These are phyloP conservation scores for Anacardium occidentale DNA, from an alignment of 345 rosid genomes.

Conservation along the genomic window DNA sequence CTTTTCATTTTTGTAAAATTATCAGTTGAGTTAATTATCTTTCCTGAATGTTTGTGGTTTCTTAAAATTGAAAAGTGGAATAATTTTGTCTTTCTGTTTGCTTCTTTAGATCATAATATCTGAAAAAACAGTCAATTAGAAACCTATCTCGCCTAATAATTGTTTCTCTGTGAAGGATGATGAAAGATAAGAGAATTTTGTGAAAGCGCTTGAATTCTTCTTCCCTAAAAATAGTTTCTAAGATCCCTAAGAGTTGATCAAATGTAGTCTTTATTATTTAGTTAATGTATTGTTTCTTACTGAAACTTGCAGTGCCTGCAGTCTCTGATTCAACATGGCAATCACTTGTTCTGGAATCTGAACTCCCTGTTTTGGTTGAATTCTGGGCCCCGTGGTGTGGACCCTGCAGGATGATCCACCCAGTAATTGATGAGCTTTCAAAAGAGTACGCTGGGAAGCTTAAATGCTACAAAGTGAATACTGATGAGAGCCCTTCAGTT, in stretches of 20 bases:
- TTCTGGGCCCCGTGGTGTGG: constrained; percentile 93
- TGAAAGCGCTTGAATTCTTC: too few relatives aligned
- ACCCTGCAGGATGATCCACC: constrained; percentile 74
- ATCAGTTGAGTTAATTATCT: too few relatives aligned
- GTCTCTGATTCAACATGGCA: constrained; percentile 63
- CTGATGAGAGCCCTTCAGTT: constrained; percentile 59
- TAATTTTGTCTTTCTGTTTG: too few relatives aligned
- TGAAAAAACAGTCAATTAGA: too few relatives aligned
- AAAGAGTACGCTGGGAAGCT: constrained; percentile 61
- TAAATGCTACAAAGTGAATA: constrained; percentile 65
- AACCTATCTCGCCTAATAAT: too few relatives aligned
- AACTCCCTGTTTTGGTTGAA: constrained; percentile 58
- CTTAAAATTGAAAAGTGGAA: neutral
- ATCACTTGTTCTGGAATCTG: constrained; percentile 55
- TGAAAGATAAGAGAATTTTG: too few relatives aligned
- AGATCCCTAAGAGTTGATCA: neutral
- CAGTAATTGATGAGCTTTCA: constrained; percentile 54
- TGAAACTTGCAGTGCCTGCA: constrained; percentile 38
- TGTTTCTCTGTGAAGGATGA: too few relatives aligned
- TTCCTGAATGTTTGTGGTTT: neutral
- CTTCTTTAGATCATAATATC: too few relatives aligned
- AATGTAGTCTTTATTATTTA: too few relatives aligned
- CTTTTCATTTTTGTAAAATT: neutral
- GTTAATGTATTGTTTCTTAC: neutral
- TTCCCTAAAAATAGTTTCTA: neutral